Evolutionary conservation across 257 asterid genomes (phyloP), one percentile per base, ranked within the genome.

Genomic region (Apocynum venetum): DNA sequence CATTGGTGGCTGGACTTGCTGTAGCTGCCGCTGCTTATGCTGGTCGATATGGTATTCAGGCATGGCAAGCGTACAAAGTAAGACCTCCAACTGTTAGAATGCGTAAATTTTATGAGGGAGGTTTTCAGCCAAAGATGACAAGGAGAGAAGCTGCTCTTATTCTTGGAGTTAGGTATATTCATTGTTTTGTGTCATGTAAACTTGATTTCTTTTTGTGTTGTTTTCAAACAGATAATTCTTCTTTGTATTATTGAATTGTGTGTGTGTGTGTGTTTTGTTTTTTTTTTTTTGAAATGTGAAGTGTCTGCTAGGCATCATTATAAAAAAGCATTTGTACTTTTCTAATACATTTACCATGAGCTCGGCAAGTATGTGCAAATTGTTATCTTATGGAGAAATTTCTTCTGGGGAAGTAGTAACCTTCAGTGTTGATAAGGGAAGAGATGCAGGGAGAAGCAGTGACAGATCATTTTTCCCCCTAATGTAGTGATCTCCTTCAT

Each of bases 31-130:
- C 88, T 46, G 97, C 98, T 64, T 87, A 87, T 87, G 97, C 92
- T 59, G 92, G 95, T 69, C 89, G 81, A 72, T 92, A 85, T 83
- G 85, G 96, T 81, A 83, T 94, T 83, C 88, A 89, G 86, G 97
- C 97, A 25, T 92, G 94, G 94, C 92, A 92, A 80, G 90, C 97
- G 47, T 87, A 88, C 82, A 94, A 92, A 83, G 93, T 96, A 51
- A 89, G 98, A 73, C 97, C 97, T 13, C 96, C 91, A 11, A 86
- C 94, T 74, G 90, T 84, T 44, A 86, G 93, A 83, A 65, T 91
- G 88, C 97, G 93, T 70, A 94, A 91, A 79, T 94, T 91, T 75
- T 92, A 92, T 17, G 96, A 89, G 67, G 98, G 98, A 64, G 98
- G 98, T 81, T 94, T 92, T 82, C 97, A 92, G 87, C 97, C 87